A percentile compares a stretch with the other conserved stretches of the same genome.
These are phyloP conservation scores for Prototheca cutis DNA, from an alignment of 163 green algal species.

Conservation along the genomic window DNA sequence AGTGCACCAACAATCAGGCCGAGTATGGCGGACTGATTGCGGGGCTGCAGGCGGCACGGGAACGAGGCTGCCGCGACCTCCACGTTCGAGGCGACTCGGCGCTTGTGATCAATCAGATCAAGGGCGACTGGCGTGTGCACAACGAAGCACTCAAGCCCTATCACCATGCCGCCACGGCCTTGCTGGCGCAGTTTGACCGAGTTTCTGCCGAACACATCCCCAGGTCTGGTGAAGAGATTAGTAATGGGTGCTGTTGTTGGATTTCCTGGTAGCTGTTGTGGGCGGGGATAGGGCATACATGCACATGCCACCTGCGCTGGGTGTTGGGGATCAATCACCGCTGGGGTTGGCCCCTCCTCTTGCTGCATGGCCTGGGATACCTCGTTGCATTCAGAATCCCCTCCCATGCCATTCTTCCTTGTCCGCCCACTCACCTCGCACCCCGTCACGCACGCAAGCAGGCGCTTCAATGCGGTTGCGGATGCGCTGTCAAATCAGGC, in stretches of 20 bases:
- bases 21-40: slow-evolving; percentile 29
- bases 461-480: slow-evolving; percentile 28
- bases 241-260: too few species aligned
- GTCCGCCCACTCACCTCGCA: too few species aligned
- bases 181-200: slow-evolving; percentile 14
- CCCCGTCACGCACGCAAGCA: neutral
- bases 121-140: slow-evolving; percentile 23
- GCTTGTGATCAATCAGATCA: slow-evolving; percentile 39
- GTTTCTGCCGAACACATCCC: slow-evolving; percentile 24
- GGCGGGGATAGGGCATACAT: too few species aligned
- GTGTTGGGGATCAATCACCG: too few species aligned
- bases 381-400: too few species aligned
- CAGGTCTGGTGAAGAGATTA: neutral
- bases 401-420: too few species aligned
- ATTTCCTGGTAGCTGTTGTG: too few species aligned
- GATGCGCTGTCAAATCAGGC: slow-evolving; percentile 42
- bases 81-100: slow-evolving; percentile 34
- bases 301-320: too few species aligned
- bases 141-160: slow-evolving; percentile 25
- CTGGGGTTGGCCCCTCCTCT: too few species aligned
- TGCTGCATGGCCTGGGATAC: too few species aligned
- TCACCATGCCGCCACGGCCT: neutral
- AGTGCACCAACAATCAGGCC: slow-evolving; percentile 32
- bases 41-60: slow-evolving; percentile 25
- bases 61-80: slow-evolving; percentile 20